Base-by-base conservation (phyloP, 2,329 filamentous ascomycete species). In the Sordariomycetes sp. region DNA sequence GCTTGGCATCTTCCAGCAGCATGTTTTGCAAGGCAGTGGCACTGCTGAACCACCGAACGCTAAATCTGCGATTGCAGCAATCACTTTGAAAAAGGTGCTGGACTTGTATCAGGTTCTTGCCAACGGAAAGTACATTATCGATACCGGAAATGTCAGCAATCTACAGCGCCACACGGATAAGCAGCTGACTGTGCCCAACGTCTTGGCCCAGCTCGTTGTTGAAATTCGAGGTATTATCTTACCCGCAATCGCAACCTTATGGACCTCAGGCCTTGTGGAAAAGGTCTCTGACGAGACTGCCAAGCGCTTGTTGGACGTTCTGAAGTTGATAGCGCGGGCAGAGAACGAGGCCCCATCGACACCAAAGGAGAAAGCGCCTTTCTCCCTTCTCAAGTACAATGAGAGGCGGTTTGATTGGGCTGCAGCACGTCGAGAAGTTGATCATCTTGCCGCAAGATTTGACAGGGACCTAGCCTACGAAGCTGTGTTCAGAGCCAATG, bases 221-320 rank as follows among this genome's bases (percentile, higher is more conserved):
- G 90, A 96, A 53, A 61, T 96, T 27, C 81, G 92, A 27, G 77
- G 83, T 59, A 75, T 79, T 18, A 75, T 95, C 18, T 62, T 95
- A 11, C 85, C 87, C 1, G 75, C 82, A 30, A 72, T 92, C 26
- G 72, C 74, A 37, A 72, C 79, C 30, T 72, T 96, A 19, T 98
- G 92, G 93, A 79, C 86, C 44, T 93, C 87, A 1, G 67, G 77
- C 18, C 75, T 94, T 31, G 75, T 92, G 14, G 86, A 94, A 46
- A 88, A 86, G 47, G 75, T 86, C 1, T 79, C 83, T 4, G 80
- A 79, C 17, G 71, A 78, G 16, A 82, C 88, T 27, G 75, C 92
- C 14, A 83, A 85, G 45, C 81, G 78, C 35, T 66, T 94, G 11
- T 76, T 96, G 39, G 83, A 87, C 21, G 90, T 94, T 30, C 65